Evolutionary conservation across 192 early-diverging fungal genomes (phyloP), one percentile per base, ranked within the genome.

Genomic region (Phycomyces nitens): DNA sequence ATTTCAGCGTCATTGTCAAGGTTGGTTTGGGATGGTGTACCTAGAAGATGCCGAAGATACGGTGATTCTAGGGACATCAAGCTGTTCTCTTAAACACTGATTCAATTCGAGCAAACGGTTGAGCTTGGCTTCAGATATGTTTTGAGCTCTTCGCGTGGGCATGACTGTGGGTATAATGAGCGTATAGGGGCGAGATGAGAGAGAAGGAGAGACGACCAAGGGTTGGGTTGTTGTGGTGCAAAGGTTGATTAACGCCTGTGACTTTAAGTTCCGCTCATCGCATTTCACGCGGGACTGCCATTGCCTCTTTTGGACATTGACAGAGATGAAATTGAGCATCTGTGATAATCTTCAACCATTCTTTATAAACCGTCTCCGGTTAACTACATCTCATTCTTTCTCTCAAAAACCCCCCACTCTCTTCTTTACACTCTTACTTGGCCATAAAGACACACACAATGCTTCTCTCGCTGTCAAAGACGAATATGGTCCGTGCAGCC

Each of bases 91-190:
- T 44, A 78, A 62, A 21, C 64, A 62, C 59, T 64, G 41, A 42
- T 78, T 78, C 47, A 69, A 64, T 39, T 78, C 69, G 20, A 75
- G 40, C 18, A 75, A 58, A 29, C 77, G 62, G 40, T 72, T 67
- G 18, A 78, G 49, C 43, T 78, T 78, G 11, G 60, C 63, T 64
- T 78, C 77, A 22, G 77, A 68, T 52, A 75, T 61, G 55, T 75
- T 75, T 61, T 75, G 73, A 18, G 60, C 43, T 41, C 53, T 49
- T 50, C 50, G 53, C 7, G 47, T n/a, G 16, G 60, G n/a, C 66
- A 68, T 68, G 44, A 47, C 18, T 47, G 44, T 47, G 44, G 44
- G 12, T 34, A 34, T 47, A 47, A 47, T 47, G 44, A 47, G 44
- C 44, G 44, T 47, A 47, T 14, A 47, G 44, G 44, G 44, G 44